Percentiles rank a stretch among this genome's conserved stretches.
These are phyloP conservation scores for Clarireedia homoeocarpa DNA, from an alignment of 2,329 filamentous ascomycete species.

Conservation along the genomic window DNA sequence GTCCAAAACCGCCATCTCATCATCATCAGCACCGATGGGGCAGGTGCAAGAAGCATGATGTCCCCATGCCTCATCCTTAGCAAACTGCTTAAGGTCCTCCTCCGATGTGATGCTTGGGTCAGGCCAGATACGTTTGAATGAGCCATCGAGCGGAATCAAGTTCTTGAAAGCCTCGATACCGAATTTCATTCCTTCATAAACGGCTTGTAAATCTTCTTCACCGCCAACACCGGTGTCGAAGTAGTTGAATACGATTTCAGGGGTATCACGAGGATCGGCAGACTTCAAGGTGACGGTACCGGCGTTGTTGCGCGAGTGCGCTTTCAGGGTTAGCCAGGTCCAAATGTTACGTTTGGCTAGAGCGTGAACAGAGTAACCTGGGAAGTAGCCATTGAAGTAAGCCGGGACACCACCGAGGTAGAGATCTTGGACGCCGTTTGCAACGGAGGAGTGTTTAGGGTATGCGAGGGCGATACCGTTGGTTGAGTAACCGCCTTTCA, in stretches of 20 bases:
- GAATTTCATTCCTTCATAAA: conserved; percentile 13
- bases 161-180: conserved; percentile 32
- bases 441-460: neutral
- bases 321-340: conserved; percentile 34
- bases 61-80: conserved; percentile 44
- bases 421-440: conserved; percentile 11
- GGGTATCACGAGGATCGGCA: conserved; percentile 54
- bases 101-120: conserved; percentile 31
- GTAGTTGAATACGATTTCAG: conserved; percentile 55
- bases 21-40: conserved; percentile 41
- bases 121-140: conserved; percentile 36
- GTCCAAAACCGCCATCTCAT: conserved; percentile 38
- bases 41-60: conserved; percentile 50
- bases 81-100: conserved; percentile 38
- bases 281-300: conserved; percentile 56
- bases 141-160: conserved; percentile 32
- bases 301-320: conserved; percentile 51
- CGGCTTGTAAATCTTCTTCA: conserved; percentile 14
- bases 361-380: conserved; percentile 35
- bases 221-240: conserved; percentile 31
- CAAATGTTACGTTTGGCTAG: conserved; percentile 28
- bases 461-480: neutral
- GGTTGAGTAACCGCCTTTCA: neutral
- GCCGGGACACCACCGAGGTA: neutral
- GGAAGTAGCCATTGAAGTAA: conserved; percentile 26